A percentile compares a stretch with the other conserved stretches of the same genome.
phyloP scores from a whole-genome alignment of 2,329 filamentous ascomycete genomes.

The Cladosporium cucumerinum region DNA sequence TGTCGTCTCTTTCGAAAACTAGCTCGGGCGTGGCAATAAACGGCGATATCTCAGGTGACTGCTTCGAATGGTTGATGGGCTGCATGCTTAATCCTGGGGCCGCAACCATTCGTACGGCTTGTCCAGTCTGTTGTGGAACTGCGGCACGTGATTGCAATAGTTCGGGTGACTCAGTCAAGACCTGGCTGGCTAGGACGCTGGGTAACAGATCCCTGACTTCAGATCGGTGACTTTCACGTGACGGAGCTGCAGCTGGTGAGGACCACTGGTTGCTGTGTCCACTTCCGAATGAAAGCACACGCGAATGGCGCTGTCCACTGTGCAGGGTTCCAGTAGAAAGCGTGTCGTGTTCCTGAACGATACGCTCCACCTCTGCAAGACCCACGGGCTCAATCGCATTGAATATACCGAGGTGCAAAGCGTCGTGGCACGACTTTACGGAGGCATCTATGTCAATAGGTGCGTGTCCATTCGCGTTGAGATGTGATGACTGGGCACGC shows the following conservation, averaged over 20 bases:
- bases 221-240: conserved; percentile 16
- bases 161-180: conserved; percentile 27
- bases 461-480: conserved; percentile 27
- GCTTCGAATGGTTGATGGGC: background rate
- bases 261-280: conserved; percentile 29
- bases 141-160: conserved; percentile 25
- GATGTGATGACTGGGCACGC: conserved; percentile 41
- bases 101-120: conserved; percentile 21
- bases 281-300: conserved; percentile 17
- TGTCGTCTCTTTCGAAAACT: conserved; percentile 23
- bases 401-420: conserved; percentile 54
- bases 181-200: conserved; percentile 24
- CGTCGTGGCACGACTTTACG: background rate
- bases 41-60: background rate
- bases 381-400: conserved; percentile 47
- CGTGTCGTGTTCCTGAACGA: conserved; percentile 38
- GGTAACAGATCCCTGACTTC: conserved; percentile 19
- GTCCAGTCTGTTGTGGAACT: conserved; percentile 22
- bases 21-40: conserved; percentile 17
- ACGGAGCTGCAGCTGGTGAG: conserved; percentile 22
- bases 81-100: background rate
- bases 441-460: background rate
- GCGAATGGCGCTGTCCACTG: conserved; percentile 25
- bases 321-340: conserved; percentile 20
- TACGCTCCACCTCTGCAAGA: conserved; percentile 45